Conservation (phyloP, 306 rosid species). For the Lathyrus aphaca region DNA sequence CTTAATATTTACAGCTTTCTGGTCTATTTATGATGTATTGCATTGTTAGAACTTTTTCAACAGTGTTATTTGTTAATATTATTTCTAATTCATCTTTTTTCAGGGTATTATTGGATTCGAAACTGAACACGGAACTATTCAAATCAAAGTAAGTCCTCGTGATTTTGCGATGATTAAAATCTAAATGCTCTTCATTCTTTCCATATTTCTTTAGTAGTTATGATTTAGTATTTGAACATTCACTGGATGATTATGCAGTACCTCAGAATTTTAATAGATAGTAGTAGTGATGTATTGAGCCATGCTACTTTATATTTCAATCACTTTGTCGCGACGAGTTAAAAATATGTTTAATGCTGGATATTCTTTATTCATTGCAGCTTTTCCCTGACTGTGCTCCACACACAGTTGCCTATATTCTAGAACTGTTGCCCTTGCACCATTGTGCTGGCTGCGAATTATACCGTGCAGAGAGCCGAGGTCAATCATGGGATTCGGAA, state of each 20-base stretch:
- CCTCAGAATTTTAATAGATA: not conserved
- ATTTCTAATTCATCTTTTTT: slow-evolving; percentile 28
- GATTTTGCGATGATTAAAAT: slow-evolving; percentile 26
- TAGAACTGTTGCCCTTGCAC: slow-evolving; percentile 66
- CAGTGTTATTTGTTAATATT: slow-evolving; percentile 18
- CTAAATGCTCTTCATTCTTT: slow-evolving; percentile 21
- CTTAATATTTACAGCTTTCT: not conserved
- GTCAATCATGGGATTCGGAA: slow-evolving; percentile 76
- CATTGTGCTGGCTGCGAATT: slow-evolving; percentile 95
- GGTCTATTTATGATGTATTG: slow-evolving; percentile 10
- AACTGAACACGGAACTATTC: slow-evolving; percentile 78
- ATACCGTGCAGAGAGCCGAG: slow-evolving; percentile 87
- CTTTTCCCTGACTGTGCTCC: slow-evolving; percentile 96
- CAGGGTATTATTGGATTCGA: slow-evolving; percentile 85
- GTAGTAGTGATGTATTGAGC: not conserved
- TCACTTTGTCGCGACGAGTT: not conserved
- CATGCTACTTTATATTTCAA: slow-evolving; percentile 23
- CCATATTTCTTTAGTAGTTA: not conserved
- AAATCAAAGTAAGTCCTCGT: slow-evolving; percentile 66
- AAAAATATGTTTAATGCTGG: slow-evolving; percentile 16
- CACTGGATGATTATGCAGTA: slow-evolving; percentile 13
- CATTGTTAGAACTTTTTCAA: slow-evolving; percentile 25
- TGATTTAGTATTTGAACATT: slow-evolving; percentile 12
- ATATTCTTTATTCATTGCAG: slow-evolving; percentile 54
- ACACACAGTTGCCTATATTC: slow-evolving; percentile 76